These are phyloP conservation scores for Alternaria alternata DNA, from an alignment of 2,329 filamentous ascomycete species.

Conservation along the genomic window DNA sequence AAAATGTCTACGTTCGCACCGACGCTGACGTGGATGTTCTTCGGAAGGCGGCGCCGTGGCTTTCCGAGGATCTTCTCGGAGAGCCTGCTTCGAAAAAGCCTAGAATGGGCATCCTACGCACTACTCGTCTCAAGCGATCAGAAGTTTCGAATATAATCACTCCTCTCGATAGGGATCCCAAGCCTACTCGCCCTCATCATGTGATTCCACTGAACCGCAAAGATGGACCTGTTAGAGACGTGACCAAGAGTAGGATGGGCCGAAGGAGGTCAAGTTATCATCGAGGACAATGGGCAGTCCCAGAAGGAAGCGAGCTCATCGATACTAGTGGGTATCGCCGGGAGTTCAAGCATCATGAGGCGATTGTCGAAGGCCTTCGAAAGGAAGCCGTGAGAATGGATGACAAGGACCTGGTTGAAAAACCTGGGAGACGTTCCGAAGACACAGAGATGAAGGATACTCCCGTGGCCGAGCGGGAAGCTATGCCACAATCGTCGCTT, in stretches of 20 bases:
- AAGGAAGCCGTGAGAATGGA: background rate
- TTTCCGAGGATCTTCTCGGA: background rate
- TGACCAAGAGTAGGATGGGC: background rate
- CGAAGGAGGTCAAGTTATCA: background rate
- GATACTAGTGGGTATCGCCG: background rate
- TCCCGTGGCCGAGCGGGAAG: background rate
- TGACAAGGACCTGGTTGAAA: background rate
- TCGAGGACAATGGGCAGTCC: background rate
- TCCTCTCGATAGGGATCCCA: background rate
- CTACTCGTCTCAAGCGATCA: background rate
- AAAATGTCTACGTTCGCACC: constrained; percentile 5
- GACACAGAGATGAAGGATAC: background rate
- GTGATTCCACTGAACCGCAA: background rate
- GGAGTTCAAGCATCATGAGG: background rate
- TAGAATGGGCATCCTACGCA: background rate
- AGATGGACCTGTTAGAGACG: background rate
- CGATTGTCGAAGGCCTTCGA: background rate
- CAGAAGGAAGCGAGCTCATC: background rate
- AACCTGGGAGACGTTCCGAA: background rate
- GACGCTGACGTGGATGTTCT: constrained; percentile 20
- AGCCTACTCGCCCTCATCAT: background rate
- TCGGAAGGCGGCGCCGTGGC: background rate
- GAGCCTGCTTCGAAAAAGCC: background rate
- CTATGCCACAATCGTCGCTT: background rate
- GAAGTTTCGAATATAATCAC: background rate